phyloP scores from a whole-genome alignment of 257 asterid species.

The Fraxinus anomala region DNA sequence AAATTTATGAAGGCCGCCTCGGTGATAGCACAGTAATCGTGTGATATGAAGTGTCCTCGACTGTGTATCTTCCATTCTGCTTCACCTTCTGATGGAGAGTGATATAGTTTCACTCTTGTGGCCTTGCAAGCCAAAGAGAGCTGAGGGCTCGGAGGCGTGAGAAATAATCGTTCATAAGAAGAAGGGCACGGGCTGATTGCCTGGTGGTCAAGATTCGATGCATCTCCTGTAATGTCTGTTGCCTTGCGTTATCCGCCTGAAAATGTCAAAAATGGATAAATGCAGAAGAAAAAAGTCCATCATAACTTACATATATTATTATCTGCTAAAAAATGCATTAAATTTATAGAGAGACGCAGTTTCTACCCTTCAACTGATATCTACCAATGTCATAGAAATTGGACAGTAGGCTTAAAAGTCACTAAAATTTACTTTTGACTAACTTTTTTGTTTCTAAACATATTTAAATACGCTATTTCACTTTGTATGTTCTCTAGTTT shows the following conservation, averaged over 20 bases:
- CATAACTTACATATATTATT: not conserved
- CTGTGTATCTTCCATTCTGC: not conserved
- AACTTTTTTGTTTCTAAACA: not conserved
- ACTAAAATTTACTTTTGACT: not conserved
- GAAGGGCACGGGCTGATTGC: slow-evolving; percentile 38
- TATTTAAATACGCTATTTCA: too few relatives aligned
- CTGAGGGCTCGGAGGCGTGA: slow-evolving; percentile 35
- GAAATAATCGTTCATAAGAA: slow-evolving; percentile 31
- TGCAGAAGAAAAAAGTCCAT: not conserved
- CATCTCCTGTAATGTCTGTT: slow-evolving; percentile 37
- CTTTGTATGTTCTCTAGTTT: not conserved
- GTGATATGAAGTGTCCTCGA: not conserved
- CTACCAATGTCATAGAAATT: not conserved
- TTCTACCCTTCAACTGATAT: not conserved
- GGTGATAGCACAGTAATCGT: not conserved
- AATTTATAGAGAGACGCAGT: not conserved
- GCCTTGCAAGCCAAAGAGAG: slow-evolving; percentile 36
- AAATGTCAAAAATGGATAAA: not conserved
- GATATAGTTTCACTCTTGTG: slow-evolving; percentile 23
- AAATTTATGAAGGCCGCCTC: not conserved
- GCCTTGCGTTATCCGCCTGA: slow-evolving; percentile 37
- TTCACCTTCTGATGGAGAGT: not conserved
- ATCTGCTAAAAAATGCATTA: not conserved
- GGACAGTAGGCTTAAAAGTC: not conserved
- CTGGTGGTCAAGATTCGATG: slow-evolving; percentile 30